Conservation (phyloP, 495 filamentous ascomycete genomes). For the Neurospora sp. region DNA sequence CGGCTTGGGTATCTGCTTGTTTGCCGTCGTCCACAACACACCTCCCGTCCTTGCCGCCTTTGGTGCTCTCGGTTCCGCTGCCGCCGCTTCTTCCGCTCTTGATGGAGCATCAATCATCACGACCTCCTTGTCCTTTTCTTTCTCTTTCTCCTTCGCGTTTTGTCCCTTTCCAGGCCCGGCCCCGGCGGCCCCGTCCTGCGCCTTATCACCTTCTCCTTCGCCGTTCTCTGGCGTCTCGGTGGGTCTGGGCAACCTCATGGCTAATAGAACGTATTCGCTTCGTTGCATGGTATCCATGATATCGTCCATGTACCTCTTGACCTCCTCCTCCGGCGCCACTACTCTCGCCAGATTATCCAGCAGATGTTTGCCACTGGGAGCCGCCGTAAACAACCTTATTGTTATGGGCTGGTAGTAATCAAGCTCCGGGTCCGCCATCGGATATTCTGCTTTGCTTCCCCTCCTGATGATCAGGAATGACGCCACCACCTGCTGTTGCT, state of each 20-base stretch:
- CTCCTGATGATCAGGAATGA: constrained; percentile 59
- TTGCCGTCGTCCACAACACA: constrained; percentile 34
- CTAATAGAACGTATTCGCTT: constrained; percentile 57
- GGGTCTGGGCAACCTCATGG: constrained; percentile 49
- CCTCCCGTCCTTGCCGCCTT: constrained; percentile 14
- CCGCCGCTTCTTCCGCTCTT: not conserved
- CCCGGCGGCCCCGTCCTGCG: not conserved
- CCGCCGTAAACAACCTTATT: constrained; percentile 52
- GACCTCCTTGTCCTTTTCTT: constrained; percentile 9
- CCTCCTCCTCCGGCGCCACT: constrained; percentile 71
- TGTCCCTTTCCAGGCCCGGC: constrained; percentile 20
- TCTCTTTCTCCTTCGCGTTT: constrained; percentile 1
- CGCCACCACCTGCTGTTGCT: constrained; percentile 39
- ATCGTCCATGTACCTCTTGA: constrained; percentile 71
- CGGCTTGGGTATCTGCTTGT: constrained; percentile 14
- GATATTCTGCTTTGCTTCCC: constrained; percentile 44
- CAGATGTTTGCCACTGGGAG: constrained; percentile 41
- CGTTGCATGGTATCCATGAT: constrained; percentile 67
- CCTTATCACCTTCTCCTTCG: constrained; percentile 8
- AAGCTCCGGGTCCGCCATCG: constrained; percentile 37
- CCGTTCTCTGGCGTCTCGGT: constrained; percentile 19
- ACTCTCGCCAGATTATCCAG: constrained; percentile 66
- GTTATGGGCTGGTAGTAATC: constrained; percentile 92
- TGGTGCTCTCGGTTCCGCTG: not conserved
- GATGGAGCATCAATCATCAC: constrained; percentile 8